Evolutionary conservation across 2,329 filamentous ascomycete genomes (phyloP), one percentile per base, ranked within the genome.

Genomic region (Lizonia empirigonia): DNA sequence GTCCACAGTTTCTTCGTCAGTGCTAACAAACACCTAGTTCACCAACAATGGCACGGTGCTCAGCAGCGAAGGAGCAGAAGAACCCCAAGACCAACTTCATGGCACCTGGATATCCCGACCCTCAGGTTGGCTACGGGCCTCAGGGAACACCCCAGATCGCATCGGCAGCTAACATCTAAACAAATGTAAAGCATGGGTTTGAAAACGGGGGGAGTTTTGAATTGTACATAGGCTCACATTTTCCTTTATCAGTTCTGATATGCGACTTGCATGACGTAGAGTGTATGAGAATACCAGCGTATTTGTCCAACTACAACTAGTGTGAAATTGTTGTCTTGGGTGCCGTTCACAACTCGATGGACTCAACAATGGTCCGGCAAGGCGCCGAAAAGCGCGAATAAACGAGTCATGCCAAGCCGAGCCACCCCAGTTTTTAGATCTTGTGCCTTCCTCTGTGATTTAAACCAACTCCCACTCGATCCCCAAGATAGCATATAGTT

Each of bases 1-100:
- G 26, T 7, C 16, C 10, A 6, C 12, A 13, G 7, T 13, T 40
- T 5, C 18, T 19, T 8, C 20, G 29, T 15, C 6, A 34, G n/a
- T 52, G 52, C 49, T 63, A 56, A 69, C 22, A n/a, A 35, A 45
- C 35, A 7, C 37, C 34, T 56, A 96, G 92, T 80, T 97, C 92
- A 57, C 92, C 94, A 42, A 99, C 94, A 51, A 99, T 99, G 94
- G 94, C 94, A 54, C 89, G 94, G 72, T 97, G 91, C 82, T 96
- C 91, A 40, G 93, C 90, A 44, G 89, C 92, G 62, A 97, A 97
- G 83, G 89, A 88, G 33, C 68, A 74, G 40, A 78, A 78, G 65
- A 77, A 79, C 62, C 71, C 77, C 20, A 59, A 75, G 50, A 80
- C 76, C 23, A 80, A 80, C 66, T 80, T 80, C 66, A 76, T 80